Evolutionary conservation across 495 filamentous ascomycete genomes (phyloP).

Genomic region (Lophiostoma macrostomum): DNA sequence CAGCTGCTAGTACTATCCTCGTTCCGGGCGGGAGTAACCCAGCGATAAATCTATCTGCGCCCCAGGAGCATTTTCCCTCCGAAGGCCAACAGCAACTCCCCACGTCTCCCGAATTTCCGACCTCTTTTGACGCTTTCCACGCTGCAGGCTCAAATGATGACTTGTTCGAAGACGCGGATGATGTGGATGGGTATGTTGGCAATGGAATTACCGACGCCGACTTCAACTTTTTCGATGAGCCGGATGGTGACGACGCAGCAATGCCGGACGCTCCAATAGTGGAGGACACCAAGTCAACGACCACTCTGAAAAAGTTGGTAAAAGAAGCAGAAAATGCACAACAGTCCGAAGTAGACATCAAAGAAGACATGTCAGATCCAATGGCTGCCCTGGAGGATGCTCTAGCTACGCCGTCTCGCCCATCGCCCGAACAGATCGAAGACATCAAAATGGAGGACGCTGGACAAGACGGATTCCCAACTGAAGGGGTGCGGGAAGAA

Average conservation of each 20-base stretch:
- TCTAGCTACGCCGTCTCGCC: slow-evolving; percentile 4
- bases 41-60: slow-evolving; percentile 18
- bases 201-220: slow-evolving; percentile 85
- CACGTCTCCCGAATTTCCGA: slow-evolving; percentile 14
- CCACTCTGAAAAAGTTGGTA: neutral
- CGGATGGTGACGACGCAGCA: slow-evolving; percentile 42
- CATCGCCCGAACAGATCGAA: neutral
- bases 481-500: no score
- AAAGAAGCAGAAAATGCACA: neutral
- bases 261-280: slow-evolving; percentile 8
- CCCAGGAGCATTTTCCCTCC: slow-evolving; percentile 1
- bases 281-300: neutral
- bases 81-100: slow-evolving; percentile 6
- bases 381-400: slow-evolving; percentile 18
- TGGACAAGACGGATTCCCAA: neutral
- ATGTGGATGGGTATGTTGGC: slow-evolving; percentile 41
- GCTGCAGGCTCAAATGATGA: slow-evolving; percentile 46
- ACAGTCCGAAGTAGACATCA: neutral
- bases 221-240: slow-evolving; percentile 86
- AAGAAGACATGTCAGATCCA: slow-evolving; percentile 20
- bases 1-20: slow-evolving; percentile 9
- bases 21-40: slow-evolving; percentile 13
- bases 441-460: neutral
- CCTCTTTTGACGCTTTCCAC: slow-evolving; percentile 18
- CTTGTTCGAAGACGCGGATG: slow-evolving; percentile 64